Conservation (phyloP, 805 yeast genomes). For the Ogataea glucozyma region DNA sequence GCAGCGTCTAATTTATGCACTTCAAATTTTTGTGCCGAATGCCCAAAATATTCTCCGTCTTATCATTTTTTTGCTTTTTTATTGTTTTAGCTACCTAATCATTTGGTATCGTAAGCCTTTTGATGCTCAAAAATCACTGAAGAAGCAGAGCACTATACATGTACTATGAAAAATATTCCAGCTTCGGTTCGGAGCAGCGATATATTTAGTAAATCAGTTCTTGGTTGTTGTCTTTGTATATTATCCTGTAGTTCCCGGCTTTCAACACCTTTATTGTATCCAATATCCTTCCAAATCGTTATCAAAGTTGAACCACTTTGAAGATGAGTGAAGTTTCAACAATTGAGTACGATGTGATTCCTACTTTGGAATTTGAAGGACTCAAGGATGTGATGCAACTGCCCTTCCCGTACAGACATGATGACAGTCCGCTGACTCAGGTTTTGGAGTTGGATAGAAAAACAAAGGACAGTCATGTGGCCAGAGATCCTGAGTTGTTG, state of each 20-base stretch:
- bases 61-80: not conserved
- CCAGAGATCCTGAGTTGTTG: slow-evolving; percentile 33
- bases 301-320: not conserved
- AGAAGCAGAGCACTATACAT: too few species aligned
- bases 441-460: slow-evolving; percentile 29
- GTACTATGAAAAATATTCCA: too few species aligned
- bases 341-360: not conserved
- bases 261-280: not conserved
- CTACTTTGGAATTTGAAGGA: slow-evolving; percentile 1
- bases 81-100: too few species aligned
- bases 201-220: too few species aligned
- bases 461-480: slow-evolving; percentile 34
- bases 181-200: too few species aligned
- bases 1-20: too few species aligned
- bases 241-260: too few species aligned
- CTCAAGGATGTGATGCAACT: slow-evolving; percentile 9
- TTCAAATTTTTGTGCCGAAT: not conserved
- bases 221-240: too few species aligned
- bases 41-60: slow-evolving; percentile 9
- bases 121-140: too few species aligned
- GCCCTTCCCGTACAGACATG: slow-evolving; percentile 25
- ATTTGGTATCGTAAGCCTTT: too few species aligned
- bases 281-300: too few species aligned
- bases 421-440: slow-evolving; percentile 13
- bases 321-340: not conserved